A percentile compares a stretch with the other conserved stretches of the same genome.
These are phyloP conservation scores for Buddleja alternifolia DNA, from an alignment of 257 asterid genomes.

Conservation along the genomic window DNA sequence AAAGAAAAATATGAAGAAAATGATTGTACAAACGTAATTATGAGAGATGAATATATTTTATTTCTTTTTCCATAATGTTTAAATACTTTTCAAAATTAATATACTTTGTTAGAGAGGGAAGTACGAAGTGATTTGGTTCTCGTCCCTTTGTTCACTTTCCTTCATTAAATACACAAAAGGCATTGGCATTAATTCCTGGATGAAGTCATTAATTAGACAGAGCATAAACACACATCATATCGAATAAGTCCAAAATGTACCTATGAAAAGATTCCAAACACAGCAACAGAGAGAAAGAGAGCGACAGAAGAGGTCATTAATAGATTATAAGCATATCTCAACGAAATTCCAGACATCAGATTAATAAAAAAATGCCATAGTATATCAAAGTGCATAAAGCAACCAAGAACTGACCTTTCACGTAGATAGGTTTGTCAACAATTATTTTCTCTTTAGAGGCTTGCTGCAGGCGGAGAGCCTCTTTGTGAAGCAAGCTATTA, in stretches of 20 bases:
- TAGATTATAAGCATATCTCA: slow-evolving; percentile 9
- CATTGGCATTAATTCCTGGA: not conserved
- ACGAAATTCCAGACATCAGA: not conserved
- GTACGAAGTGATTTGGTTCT: not conserved
- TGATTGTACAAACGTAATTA: not conserved
- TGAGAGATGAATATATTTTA: not conserved
- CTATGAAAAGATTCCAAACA: slow-evolving; percentile 9
- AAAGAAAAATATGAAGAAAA: not conserved
- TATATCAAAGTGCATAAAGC: slow-evolving; percentile 12
- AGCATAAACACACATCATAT: slow-evolving; percentile 14
- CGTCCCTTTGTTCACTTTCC: not conserved
- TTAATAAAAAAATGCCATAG: not conserved
- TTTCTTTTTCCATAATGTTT: not conserved
- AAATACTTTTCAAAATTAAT: not conserved
- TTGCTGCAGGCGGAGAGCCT: slow-evolving; percentile 95
- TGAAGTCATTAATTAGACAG: not conserved
- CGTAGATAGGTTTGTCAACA: slow-evolving; percentile 85
- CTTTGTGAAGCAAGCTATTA: slow-evolving; percentile 97
- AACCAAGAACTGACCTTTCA: slow-evolving; percentile 70
- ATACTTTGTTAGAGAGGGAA: slow-evolving; percentile 13
- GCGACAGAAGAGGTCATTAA: not conserved
- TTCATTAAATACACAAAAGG: slow-evolving; percentile 17
- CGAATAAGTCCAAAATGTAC: slow-evolving; percentile 6
- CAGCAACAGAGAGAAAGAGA: not conserved
- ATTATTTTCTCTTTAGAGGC: slow-evolving; percentile 93